Base-by-base conservation (phyloP, 495 filamentous ascomycete genomes). In the Xylaria grammica region DNA sequence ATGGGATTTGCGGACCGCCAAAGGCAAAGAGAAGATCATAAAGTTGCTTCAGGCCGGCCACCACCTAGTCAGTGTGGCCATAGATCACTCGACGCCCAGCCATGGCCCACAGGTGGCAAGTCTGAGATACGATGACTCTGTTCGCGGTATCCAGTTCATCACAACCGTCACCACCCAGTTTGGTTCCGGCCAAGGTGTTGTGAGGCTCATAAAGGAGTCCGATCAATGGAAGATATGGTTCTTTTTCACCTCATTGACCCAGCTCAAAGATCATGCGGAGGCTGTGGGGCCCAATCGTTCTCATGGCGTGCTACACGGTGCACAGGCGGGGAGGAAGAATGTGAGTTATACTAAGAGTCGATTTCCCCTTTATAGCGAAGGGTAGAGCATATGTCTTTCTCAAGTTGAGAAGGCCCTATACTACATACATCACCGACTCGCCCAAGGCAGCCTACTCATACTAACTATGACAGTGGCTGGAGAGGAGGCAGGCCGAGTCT, bases 201-300 rank as follows among this genome's bases (percentile, higher is more conserved):
- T 85, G 2, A 79, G 84, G 40, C 72, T 90, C 36, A 80, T 85
- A 1, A 78, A 84, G 63, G 78, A 84, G 49, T 54, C 60, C 2
- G 81, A 74, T 0, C 65, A 77, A 26, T 91, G 86, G 87, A 90
- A 87, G 76, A 84, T 88, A 11, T 92, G 87, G 77, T 82, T 83
- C 0, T 67, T 91, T 17, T 90, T 86, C 68, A 89, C 89, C 0
- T 75, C 79, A 2, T 70, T 91, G 52, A 78, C 86, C 30, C 80
- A 78, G 60, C 62, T 91, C 34, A 78, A 76, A 13, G 77, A 76
- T 0, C 69, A 77, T 10, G 82, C 86, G 45, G 89, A 91, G 70
- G 79, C 78, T 0, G 38, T 81, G 1, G 81, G 83, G 0, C 60
- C 63, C 4, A 79, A 77, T 24, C 75, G 89, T 27, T 78, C 81